Evolutionary conservation across 176 grass and related monocot species (phyloP).

Genomic region (Metroxylon sagu): DNA sequence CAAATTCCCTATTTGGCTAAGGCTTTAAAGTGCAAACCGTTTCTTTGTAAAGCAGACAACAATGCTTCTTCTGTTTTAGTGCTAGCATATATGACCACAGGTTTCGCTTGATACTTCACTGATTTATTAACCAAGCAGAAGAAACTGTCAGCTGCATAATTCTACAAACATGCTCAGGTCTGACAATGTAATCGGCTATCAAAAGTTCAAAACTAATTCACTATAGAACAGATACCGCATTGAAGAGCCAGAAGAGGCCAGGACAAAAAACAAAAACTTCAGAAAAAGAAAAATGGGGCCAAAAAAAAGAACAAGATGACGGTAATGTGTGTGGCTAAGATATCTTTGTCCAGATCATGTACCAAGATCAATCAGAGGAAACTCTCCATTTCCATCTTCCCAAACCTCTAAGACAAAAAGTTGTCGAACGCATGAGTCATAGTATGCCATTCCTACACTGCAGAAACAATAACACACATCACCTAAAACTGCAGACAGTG

Average conservation of each 20-base stretch:
- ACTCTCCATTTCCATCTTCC: conserved; percentile 67
- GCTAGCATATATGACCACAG: conserved; percentile 81
- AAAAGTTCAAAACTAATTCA: conserved; percentile 7
- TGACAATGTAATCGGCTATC: conserved; percentile 5
- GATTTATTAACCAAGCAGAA: conserved; percentile 17
- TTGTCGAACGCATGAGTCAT: conserved; percentile 68
- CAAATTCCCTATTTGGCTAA: conserved; percentile 4
- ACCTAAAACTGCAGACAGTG: conserved; percentile 11
- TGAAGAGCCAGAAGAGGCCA: neutral
- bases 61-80: conserved; percentile 86
- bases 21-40: conserved; percentile 39
- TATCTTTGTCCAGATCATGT: conserved; percentile 5
- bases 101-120: conserved; percentile 90
- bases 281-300: neutral
- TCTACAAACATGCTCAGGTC: neutral
- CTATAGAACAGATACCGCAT: conserved; percentile 2
- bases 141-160: conserved; percentile 26
- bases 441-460: conserved; percentile 86
- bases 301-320: neutral
- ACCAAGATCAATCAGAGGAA: conserved; percentile 94
- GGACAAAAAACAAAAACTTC: neutral
- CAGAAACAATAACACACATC: conserved; percentile 3
- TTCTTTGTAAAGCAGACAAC: conserved; percentile 66
- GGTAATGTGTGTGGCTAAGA: neutral
- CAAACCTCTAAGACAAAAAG: conserved; percentile 92